phyloP scores from a whole-genome alignment of 1,284 basidiomycete species.

The Leccinum solheimii region DNA sequence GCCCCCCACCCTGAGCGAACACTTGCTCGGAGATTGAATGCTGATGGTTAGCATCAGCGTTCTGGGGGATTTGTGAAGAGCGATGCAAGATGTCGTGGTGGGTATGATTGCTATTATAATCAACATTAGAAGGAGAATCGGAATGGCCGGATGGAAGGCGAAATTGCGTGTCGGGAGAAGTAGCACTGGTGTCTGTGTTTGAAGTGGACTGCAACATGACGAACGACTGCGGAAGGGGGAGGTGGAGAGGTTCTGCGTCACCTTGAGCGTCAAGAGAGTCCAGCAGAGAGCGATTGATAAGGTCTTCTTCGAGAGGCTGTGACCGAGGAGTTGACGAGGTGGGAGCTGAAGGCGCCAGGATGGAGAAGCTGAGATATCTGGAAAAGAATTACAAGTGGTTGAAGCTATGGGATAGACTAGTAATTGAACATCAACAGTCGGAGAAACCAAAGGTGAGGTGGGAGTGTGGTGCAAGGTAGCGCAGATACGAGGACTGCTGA shows the following conservation, averaged over 20 bases:
- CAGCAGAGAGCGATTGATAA: constrained; percentile 77
- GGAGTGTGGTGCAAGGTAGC: constrained; percentile 25
- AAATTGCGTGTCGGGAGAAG: constrained; percentile 56
- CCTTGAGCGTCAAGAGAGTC: constrained; percentile 78
- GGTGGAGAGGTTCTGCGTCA: constrained; percentile 66
- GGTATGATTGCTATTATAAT: constrained; percentile 35
- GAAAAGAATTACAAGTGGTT: constrained; percentile 33
- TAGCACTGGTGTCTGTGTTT: constrained; percentile 52
- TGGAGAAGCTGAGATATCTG: constrained; percentile 43
- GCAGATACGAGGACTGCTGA: constrained; percentile 35
- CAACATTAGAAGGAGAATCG: constrained; percentile 49
- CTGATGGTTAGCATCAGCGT: constrained; percentile 35
- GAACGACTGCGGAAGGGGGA: constrained; percentile 25
- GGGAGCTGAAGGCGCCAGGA: constrained; percentile 60
- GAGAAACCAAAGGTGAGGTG: constrained; percentile 24
- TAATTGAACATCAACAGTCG: constrained; percentile 40
- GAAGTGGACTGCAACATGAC: constrained; percentile 36
- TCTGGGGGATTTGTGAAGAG: constrained; percentile 39
- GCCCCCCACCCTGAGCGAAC: constrained; percentile 32
- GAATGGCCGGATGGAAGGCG: constrained; percentile 47
- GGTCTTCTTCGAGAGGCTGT: constrained; percentile 68
- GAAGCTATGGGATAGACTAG: constrained; percentile 34
- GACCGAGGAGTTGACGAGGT: constrained; percentile 55
- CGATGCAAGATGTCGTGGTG: constrained; percentile 37
- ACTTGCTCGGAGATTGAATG: constrained; percentile 34